Percentiles rank a stretch among this genome's conserved stretches.
These are phyloP conservation scores for Aureobasidium musti DNA, from an alignment of 2,329 filamentous ascomycete genomes.

Conservation along the genomic window DNA sequence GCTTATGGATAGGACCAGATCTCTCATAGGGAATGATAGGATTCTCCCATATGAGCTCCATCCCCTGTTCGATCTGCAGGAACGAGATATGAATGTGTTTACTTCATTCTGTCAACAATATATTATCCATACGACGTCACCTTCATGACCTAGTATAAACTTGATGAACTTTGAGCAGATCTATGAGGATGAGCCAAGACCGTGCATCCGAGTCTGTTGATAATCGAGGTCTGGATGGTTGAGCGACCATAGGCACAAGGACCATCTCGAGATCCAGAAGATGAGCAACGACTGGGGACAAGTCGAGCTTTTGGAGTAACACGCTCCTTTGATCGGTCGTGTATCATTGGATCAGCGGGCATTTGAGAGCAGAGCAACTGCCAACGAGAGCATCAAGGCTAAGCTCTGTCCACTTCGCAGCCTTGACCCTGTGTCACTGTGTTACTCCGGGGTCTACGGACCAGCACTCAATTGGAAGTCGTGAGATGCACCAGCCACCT, in stretches of 20 bases:
- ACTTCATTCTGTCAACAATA: not conserved
- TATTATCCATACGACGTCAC: not conserved
- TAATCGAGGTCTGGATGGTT: not conserved
- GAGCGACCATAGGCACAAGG: not conserved
- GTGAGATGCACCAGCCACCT: not conserved
- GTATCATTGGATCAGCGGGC: not conserved
- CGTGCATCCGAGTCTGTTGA: not conserved
- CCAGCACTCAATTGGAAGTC: not conserved
- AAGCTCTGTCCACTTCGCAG: not conserved
- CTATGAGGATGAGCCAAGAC: not conserved
- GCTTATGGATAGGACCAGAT: too few relatives aligned
- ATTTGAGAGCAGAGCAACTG: not conserved
- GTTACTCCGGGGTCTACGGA: not conserved
- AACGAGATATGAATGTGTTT: not conserved
- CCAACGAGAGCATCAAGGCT: not conserved
- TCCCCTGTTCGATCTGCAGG: not conserved
- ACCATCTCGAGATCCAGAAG: not conserved
- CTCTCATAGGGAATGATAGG: too few relatives aligned
- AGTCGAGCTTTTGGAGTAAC: not conserved
- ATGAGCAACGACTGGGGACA: not conserved
- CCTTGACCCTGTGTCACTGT: constrained; percentile 11
- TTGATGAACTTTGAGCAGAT: not conserved
- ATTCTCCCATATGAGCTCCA: not conserved
- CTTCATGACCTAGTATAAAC: not conserved
- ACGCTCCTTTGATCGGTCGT: not conserved